Evolutionary conservation across 2,329 filamentous ascomycete species (phyloP).

Genomic region (Didymella pomorum): DNA sequence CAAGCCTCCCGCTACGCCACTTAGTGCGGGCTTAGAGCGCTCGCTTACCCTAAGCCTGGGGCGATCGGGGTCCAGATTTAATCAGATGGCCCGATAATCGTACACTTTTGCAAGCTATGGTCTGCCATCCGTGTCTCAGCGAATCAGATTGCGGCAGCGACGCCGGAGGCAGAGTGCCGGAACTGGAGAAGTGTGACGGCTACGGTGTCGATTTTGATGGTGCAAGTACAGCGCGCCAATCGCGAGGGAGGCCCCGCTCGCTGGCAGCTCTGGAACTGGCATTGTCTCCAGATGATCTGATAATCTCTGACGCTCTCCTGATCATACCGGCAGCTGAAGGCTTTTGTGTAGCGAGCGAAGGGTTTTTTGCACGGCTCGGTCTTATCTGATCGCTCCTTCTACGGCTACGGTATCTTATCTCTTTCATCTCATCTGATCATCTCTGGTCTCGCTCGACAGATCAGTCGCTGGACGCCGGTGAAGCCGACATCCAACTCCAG

Average conservation of each 20-base stretch:
- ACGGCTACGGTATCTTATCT: conserved; percentile 34
- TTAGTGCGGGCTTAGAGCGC: conserved; percentile 26
- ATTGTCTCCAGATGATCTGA: conserved; percentile 34
- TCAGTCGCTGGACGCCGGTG: conserved; percentile 6
- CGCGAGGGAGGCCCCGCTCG: conserved; percentile 20
- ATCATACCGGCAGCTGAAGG: conserved; percentile 6
- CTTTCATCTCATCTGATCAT: conserved; percentile 40
- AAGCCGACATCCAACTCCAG: not conserved
- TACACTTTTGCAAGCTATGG: conserved; percentile 20
- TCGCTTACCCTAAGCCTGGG: conserved; percentile 27
- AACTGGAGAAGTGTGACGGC: conserved; percentile 6
- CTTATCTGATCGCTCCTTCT: conserved; percentile 35
- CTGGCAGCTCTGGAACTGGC: conserved; percentile 10
- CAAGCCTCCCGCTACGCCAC: conserved; percentile 27
- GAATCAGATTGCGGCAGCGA: not conserved
- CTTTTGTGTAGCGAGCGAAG: conserved; percentile 14
- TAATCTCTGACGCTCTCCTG: conserved; percentile 20
- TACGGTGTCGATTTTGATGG: not conserved
- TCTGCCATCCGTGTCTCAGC: conserved; percentile 8
- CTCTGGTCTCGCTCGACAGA: conserved; percentile 3
- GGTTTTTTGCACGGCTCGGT: conserved; percentile 14
- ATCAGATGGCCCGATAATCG: conserved; percentile 41
- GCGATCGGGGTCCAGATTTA: conserved; percentile 37
- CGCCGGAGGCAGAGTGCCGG: not conserved
- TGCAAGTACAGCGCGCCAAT: conserved; percentile 7